Percentiles rank a stretch among this genome's conserved stretches.
These are phyloP conservation scores for Amaranthus hypochondriacus DNA, from an alignment of 148 eudicot species.

Conservation along the genomic window DNA sequence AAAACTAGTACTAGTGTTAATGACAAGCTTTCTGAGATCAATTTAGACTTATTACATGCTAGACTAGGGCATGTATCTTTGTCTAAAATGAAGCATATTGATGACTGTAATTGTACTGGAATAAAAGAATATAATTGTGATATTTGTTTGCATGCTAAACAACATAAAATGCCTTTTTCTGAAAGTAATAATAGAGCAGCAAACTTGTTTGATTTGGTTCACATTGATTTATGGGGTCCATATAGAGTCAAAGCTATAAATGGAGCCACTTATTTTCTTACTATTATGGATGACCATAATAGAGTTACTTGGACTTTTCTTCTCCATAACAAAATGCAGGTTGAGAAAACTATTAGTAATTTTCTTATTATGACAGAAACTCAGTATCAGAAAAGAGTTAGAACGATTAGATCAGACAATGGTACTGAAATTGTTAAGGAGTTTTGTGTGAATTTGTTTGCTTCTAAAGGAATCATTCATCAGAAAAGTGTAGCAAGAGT, in stretches of 20 bases:
- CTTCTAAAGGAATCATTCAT: not conserved
- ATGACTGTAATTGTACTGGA: not conserved
- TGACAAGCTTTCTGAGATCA: not conserved
- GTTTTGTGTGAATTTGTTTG: not conserved
- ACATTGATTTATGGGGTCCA: not conserved
- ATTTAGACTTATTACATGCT: not conserved
- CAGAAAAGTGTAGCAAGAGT: too few relatives aligned
- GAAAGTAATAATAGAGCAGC: not conserved
- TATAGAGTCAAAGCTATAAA: not conserved
- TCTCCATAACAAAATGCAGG: not conserved
- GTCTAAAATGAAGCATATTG: not conserved
- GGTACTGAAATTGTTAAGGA: not conserved
- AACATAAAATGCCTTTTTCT: not conserved
- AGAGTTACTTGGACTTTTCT: not conserved
- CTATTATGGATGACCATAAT: not conserved
- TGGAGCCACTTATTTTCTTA: not conserved
- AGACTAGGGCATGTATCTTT: conserved; percentile 3
- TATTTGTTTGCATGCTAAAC: not conserved
- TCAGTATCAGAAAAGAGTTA: not conserved
- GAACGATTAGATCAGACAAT: not conserved
- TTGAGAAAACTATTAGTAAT: not conserved
- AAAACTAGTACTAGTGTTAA: too few relatives aligned
- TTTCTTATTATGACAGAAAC: not conserved
- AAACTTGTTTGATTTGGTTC: not conserved
- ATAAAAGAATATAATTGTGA: not conserved